Percentiles rank a stretch among this genome's conserved stretches.
Conservation (phyloP, 139 green algal genomes). For the Gonium pectorale region DNA sequence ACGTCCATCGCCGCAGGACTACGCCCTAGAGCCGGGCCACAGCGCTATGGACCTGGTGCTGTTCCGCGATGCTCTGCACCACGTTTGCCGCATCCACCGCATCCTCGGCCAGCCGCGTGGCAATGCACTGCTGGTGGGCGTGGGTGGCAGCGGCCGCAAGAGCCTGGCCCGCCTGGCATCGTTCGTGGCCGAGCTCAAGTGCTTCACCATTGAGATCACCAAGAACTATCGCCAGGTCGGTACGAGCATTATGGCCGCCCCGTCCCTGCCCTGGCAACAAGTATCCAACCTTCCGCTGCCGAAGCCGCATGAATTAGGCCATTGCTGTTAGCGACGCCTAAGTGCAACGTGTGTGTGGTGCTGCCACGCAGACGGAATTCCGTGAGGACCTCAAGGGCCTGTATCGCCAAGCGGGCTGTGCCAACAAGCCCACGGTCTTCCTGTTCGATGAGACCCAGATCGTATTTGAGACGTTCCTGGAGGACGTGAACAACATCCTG, state of each 20-base stretch:
- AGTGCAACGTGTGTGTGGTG: not conserved
- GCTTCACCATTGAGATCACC: slow-evolving; percentile 87
- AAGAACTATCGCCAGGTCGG: slow-evolving; percentile 77
- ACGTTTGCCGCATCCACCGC: slow-evolving; percentile 84
- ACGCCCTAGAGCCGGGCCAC: slow-evolving; percentile 80
- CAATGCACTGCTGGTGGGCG: slow-evolving; percentile 89
- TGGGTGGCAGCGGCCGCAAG: slow-evolving; percentile 87
- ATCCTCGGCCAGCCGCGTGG: slow-evolving; percentile 85
- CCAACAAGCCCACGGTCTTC: slow-evolving; percentile 82
- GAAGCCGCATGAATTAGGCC: no score
- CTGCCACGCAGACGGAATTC: slow-evolving; percentile 66
- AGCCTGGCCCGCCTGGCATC: slow-evolving; percentile 80
- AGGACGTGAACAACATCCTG: slow-evolving; percentile 90
- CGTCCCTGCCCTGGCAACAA: no score
- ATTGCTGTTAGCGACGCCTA: no score
- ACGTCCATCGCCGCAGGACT: slow-evolving; percentile 76
- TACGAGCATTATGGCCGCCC: no score
- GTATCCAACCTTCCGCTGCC: no score
- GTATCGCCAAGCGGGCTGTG: slow-evolving; percentile 72
- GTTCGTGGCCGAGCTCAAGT: slow-evolving; percentile 85
- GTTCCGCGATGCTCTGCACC: slow-evolving; percentile 86
- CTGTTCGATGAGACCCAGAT: slow-evolving; percentile 90
- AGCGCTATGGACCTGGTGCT: slow-evolving; percentile 87
- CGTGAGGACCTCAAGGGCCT: slow-evolving; percentile 83
- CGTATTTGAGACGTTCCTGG: slow-evolving; percentile 84